A percentile compares a stretch with the other conserved stretches of the same genome.
These are phyloP conservation scores for Akanthomyces muscarius DNA, from an alignment of 2,329 filamentous ascomycete species.

Conservation along the genomic window DNA sequence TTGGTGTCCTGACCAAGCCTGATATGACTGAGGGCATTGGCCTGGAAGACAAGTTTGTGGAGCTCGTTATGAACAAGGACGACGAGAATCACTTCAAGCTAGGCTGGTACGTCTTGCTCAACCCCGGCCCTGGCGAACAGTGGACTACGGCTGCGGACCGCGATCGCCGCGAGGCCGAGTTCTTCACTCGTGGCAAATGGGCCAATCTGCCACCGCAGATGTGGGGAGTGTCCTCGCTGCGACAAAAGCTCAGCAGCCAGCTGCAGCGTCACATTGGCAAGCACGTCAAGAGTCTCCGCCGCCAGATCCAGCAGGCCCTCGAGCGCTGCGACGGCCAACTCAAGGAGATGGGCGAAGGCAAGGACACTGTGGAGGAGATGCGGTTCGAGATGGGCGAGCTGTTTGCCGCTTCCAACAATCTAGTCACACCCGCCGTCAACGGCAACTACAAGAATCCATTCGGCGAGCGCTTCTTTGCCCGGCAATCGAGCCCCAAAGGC, in stretches of 20 bases:
- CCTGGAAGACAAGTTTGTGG: slow-evolving; percentile 51
- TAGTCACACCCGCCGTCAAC: slow-evolving; percentile 51
- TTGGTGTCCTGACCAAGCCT: slow-evolving; percentile 50
- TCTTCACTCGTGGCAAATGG: slow-evolving; percentile 49
- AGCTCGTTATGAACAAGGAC: slow-evolving; percentile 49
- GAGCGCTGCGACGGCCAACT: slow-evolving; percentile 47
- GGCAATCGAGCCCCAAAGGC: slow-evolving; percentile 45
- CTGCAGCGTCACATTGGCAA: slow-evolving; percentile 50
- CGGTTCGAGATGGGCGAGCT: slow-evolving; percentile 50
- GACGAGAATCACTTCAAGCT: slow-evolving; percentile 47
- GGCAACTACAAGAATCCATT: slow-evolving; percentile 54
- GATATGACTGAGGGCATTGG: slow-evolving; percentile 51
- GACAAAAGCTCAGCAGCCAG: slow-evolving; percentile 46
- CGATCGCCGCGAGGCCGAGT: slow-evolving; percentile 41
- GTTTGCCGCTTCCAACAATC: slow-evolving; percentile 49
- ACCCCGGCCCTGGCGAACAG: slow-evolving; percentile 44
- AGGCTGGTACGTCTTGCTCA: slow-evolving; percentile 50
- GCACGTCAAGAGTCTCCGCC: slow-evolving; percentile 47
- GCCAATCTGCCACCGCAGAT: slow-evolving; percentile 42
- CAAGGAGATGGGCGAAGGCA: slow-evolving; percentile 46
- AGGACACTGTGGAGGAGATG: slow-evolving; percentile 52
- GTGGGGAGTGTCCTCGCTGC: slow-evolving; percentile 44
- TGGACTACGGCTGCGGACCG: slow-evolving; percentile 43
- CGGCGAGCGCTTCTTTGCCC: slow-evolving; percentile 47
- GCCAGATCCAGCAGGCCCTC: slow-evolving; percentile 48